Conservation (phyloP, 2,329 filamentous ascomycete species). For the Stemphylium lycopersici region DNA sequence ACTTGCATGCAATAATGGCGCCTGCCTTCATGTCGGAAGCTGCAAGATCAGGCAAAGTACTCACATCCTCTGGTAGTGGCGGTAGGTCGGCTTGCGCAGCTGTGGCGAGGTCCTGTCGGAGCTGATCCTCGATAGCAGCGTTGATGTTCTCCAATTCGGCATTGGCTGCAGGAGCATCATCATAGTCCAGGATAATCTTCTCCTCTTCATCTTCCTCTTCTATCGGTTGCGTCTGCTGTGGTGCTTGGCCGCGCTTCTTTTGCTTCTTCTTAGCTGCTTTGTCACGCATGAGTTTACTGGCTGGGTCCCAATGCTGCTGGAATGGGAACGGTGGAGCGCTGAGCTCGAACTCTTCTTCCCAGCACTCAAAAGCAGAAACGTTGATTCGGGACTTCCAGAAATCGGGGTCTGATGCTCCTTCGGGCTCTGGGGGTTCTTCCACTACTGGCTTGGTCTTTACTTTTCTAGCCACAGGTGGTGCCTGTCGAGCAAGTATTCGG, state of each 20-base stretch:
- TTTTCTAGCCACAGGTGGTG: slow-evolving; percentile 30
- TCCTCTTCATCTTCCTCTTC: slow-evolving; percentile 49
- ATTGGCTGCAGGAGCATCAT: slow-evolving; percentile 30
- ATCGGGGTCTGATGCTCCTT: slow-evolving; percentile 57
- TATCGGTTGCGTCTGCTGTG: slow-evolving; percentile 41
- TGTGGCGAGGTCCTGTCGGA: slow-evolving; percentile 53
- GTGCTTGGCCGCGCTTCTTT: slow-evolving; percentile 51
- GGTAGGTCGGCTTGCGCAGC: slow-evolving; percentile 65
- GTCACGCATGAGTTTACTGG: slow-evolving; percentile 65
- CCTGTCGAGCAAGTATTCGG: slow-evolving; percentile 40
- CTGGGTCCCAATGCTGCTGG: slow-evolving; percentile 83
- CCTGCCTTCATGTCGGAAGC: slow-evolving; percentile 59
- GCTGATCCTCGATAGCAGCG: slow-evolving; percentile 38
- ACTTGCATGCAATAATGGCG: slow-evolving; percentile 72
- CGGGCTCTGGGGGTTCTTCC: slow-evolving; percentile 30
- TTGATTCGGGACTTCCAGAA: slow-evolving; percentile 77
- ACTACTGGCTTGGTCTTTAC: slow-evolving; percentile 21
- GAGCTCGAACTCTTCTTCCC: slow-evolving; percentile 62
- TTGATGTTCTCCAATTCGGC: slow-evolving; percentile 29
- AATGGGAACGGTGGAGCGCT: slow-evolving; percentile 88
- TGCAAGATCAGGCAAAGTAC: slow-evolving; percentile 59
- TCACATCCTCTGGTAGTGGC: slow-evolving; percentile 63
- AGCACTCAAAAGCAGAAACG: slow-evolving; percentile 83
- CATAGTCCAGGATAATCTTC: slow-evolving; percentile 41
- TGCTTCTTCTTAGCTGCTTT: slow-evolving; percentile 66